These are phyloP conservation scores for Nemania serpens DNA, from an alignment of 2,329 filamentous ascomycete species.

Conservation along the genomic window DNA sequence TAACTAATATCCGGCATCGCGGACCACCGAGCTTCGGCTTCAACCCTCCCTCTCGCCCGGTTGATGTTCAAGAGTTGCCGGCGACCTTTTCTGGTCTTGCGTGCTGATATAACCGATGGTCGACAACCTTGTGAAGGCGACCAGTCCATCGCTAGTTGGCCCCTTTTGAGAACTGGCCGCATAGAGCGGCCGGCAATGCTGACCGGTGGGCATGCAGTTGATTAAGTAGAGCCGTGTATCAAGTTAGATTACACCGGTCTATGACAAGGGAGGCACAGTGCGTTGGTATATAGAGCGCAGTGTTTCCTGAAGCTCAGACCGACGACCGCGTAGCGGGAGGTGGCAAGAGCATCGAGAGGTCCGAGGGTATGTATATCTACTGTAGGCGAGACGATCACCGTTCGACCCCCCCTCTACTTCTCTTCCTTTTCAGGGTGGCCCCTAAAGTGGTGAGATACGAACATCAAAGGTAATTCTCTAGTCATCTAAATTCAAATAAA, in stretches of 20 bases:
- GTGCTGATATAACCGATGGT: neutral
- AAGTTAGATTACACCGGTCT: neutral
- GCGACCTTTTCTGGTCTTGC: constrained; percentile 1
- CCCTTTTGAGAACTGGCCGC: constrained; percentile 11
- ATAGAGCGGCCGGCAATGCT: constrained; percentile 2
- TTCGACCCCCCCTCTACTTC: neutral
- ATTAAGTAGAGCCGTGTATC: neutral
- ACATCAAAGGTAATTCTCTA: neutral
- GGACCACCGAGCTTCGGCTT: constrained; percentile 27
- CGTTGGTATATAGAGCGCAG: neutral
- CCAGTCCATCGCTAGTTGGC: neutral
- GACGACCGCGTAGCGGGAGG: neutral
- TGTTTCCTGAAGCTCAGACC: constrained; percentile 1
- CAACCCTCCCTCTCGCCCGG: constrained; percentile 16
- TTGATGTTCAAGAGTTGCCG: constrained; percentile 8
- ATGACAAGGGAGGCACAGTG: neutral
- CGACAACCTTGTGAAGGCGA: neutral
- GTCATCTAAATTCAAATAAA: neutral
- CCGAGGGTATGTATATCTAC: too few relatives aligned
- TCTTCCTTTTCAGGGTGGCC: neutral
- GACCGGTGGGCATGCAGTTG: constrained; percentile 16
- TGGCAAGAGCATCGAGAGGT: neutral
- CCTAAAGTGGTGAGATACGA: neutral
- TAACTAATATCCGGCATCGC: constrained; percentile 24
- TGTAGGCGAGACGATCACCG: neutral